phyloP scores from a whole-genome alignment of 129 eudicot species.

The Pulicaria dysenterica region DNA sequence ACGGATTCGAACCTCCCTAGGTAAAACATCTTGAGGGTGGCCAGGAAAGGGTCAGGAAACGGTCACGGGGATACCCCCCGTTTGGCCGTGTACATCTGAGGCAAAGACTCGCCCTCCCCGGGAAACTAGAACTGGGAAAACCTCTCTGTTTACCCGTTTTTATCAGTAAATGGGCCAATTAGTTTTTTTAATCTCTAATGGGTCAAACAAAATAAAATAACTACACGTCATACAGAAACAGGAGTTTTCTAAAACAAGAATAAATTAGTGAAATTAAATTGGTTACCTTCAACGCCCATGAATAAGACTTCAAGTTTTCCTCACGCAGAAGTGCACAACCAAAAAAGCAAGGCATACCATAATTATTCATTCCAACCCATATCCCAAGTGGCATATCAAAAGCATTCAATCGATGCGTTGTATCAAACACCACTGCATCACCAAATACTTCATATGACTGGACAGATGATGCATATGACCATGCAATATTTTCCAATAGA shows the following conservation, averaged over 20 bases:
- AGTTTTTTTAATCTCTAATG: not conserved
- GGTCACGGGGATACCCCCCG: too few species aligned
- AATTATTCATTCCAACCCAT: constrained; percentile 97
- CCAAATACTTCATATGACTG: constrained; percentile 90
- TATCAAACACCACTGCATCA: constrained; percentile 93
- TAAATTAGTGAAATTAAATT: not conserved
- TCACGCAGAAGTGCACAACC: constrained; percentile 95
- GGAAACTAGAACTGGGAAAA: too few species aligned
- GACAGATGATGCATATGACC: constrained; percentile 95
- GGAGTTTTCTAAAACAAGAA: not conserved
- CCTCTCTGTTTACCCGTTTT: too few species aligned
- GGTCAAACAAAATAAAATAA: not conserved
- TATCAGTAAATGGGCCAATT: not conserved
- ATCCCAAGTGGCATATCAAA: constrained; percentile 98
- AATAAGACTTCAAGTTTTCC: constrained; percentile 81
- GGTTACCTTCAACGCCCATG: constrained; percentile 97
- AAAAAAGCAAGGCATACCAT: constrained; percentile 98
- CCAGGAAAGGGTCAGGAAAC: too few species aligned
- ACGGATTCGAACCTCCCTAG: too few species aligned
- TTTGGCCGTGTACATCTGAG: too few species aligned
- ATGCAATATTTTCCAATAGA: constrained; percentile 86
- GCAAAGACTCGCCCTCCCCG: too few species aligned
- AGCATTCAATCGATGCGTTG: constrained; percentile 92
- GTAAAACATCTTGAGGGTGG: too few species aligned
- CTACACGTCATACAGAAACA: constrained; percentile 10